Evolutionary conservation across 1,284 basidiomycete genomes (phyloP).

Genomic region (Leucoagaricus sp.): DNA sequence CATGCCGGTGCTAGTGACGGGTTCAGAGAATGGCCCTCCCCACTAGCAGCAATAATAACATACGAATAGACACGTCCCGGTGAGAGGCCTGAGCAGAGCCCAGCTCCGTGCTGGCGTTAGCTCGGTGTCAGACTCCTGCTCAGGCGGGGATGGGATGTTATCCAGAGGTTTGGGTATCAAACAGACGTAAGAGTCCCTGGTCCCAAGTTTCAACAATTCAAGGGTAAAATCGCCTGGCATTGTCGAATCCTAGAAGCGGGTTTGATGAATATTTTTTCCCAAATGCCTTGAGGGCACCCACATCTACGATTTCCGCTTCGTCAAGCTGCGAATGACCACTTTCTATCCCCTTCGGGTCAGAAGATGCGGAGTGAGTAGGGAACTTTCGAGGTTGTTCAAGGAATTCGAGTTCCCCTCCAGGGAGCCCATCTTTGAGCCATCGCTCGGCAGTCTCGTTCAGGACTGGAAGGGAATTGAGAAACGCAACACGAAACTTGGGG

Average conservation of each 20-base stretch:
- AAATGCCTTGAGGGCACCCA: slow-evolving; percentile 10
- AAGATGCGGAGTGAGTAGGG: slow-evolving; percentile 34
- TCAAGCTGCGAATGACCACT: slow-evolving; percentile 39
- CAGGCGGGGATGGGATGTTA: slow-evolving; percentile 37
- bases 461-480: slow-evolving; percentile 81
- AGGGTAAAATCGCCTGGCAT: slow-evolving; percentile 44
- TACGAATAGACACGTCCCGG: slow-evolving; percentile 81
- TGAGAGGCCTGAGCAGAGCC: slow-evolving; percentile 75
- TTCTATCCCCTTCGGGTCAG: slow-evolving; percentile 56
- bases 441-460: slow-evolving; percentile 70
- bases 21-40: slow-evolving; percentile 19
- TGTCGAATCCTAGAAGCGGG: slow-evolving; percentile 2
- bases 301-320: slow-evolving; percentile 18
- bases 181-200: slow-evolving; percentile 68
- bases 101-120: slow-evolving; percentile 71
- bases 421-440: slow-evolving; percentile 70
- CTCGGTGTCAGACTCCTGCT: slow-evolving; percentile 58
- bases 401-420: slow-evolving; percentile 76
- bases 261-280: slow-evolving; percentile 1
- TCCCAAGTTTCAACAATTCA: slow-evolving; percentile 72
- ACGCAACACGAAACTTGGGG: slow-evolving; percentile 83
- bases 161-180: slow-evolving; percentile 68
- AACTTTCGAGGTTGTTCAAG: slow-evolving; percentile 63
- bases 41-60: slow-evolving; percentile 34
- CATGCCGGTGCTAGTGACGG: slow-evolving; percentile 67